Evolutionary conservation across 225 moss, liverwort and hornwort species (phyloP), one percentile per base, ranked within the genome.

Genomic region (Physcomitrellopsis africana): DNA sequence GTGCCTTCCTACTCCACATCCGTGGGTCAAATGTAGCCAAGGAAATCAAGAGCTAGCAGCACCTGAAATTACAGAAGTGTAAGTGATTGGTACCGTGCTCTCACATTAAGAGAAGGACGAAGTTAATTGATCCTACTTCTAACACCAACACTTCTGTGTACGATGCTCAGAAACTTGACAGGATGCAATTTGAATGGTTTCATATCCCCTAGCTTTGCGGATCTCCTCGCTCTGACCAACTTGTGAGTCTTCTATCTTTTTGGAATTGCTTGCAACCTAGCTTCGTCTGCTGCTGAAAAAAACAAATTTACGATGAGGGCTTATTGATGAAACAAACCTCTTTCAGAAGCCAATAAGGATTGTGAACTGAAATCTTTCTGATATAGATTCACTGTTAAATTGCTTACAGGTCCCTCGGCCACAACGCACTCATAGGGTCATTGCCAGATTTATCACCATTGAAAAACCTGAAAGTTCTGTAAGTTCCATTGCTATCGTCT

Each of bases 181-280:
- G 66, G 74, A 12, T 26, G 78, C 61, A 73, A 75, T 26, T 67
- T 81, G 58, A n/a, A 0, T 15, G 66, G 74, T 20, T 41, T 66
- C 11, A 67, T 81, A 29, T 81, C 84, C 10, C 22, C 32, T 41
- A 70, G 74, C 29, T 77, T 81, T 77, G 74, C 56, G 17, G 77
- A 23, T 1, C 71, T 81, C 11, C 27, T 55, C 26, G n/a, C 14
- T n/a, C 27, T 81, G 3, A 56, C 43, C 10, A 29, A 3, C 65
- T 51, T 84, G 84, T 81, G 60, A 77, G 73, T 43, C 51, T 19
- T 48, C 72, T 41, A 9, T 26, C 59, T 2, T 41, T 51, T 9
- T 49, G 17, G 16, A 52, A 47, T 52, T 45, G 52, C 37, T 52
- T 12, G 10, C 8, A 51, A 59, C 8, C 44, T 22, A 43, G 32